phyloP scores from a whole-genome alignment of 352 stramenopile species.

The Globisporangium paroecandrum region DNA sequence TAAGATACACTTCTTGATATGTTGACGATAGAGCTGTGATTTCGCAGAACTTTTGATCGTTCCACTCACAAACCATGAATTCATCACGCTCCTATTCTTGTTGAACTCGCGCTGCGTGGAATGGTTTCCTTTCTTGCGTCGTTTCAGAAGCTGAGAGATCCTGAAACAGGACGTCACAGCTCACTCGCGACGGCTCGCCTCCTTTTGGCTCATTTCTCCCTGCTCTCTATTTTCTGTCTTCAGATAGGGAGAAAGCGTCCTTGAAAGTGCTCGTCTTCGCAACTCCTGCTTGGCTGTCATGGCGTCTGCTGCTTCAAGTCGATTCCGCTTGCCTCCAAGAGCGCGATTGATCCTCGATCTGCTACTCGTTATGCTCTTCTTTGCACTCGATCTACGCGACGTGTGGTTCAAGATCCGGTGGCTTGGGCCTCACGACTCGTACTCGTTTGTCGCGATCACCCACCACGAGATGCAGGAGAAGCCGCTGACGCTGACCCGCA shows the following conservation, averaged over 20 bases:
- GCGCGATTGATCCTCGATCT: constrained; percentile 27
- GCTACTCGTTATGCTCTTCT: constrained; percentile 23
- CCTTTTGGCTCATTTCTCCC: not conserved
- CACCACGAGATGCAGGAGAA: constrained; percentile 21
- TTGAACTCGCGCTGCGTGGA: not conserved
- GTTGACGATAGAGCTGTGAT: not conserved
- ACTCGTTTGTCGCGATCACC: constrained; percentile 33
- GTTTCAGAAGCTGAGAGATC: not conserved
- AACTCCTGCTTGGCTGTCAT: not conserved
- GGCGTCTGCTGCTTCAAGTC: not conserved
- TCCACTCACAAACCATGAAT: no score
- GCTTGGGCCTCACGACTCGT: constrained; percentile 39
- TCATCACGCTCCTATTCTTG: not conserved
- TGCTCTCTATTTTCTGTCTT: not conserved
- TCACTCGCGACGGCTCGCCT: not conserved
- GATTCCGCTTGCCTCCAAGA: constrained; percentile 8
- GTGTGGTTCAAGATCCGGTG: constrained; percentile 58
- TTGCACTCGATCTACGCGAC: constrained; percentile 49
- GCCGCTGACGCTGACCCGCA: constrained; percentile 5
- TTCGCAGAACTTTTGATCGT: not conserved
- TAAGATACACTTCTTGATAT: not conserved
- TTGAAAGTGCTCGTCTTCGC: not conserved
- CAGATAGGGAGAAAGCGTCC: not conserved
- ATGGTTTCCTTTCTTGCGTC: not conserved
- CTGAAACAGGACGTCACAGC: not conserved